Percentiles rank a stretch among this genome's conserved stretches.
Conservation (phyloP, 148 eudicot genomes). For the Mesembryanthemum crystallinum region DNA sequence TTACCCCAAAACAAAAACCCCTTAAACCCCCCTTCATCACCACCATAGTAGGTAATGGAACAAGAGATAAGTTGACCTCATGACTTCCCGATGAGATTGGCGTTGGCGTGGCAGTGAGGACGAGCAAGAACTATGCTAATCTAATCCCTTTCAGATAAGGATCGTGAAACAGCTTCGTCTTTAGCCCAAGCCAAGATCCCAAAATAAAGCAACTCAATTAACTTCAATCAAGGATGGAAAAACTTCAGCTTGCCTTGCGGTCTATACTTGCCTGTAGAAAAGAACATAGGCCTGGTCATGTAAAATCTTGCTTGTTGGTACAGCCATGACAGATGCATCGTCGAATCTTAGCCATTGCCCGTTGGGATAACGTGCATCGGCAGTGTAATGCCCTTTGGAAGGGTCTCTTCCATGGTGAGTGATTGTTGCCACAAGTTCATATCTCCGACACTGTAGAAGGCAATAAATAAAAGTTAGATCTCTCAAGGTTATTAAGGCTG, state of each 20-base stretch:
- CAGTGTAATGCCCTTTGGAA: constrained; percentile 93
- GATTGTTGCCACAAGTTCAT: constrained; percentile 83
- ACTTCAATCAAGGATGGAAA: neutral
- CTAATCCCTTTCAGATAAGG: constrained; percentile 13
- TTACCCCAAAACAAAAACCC: neutral
- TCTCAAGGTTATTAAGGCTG: neutral
- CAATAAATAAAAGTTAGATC: neutral
- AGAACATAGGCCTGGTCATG: constrained; percentile 94
- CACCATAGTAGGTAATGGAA: neutral
- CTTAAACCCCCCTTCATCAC: neutral
- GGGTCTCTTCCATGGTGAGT: constrained; percentile 96
- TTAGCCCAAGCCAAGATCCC: constrained; percentile 2
- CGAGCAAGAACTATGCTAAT: constrained; percentile 8
- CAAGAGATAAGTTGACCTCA: constrained; percentile 10
- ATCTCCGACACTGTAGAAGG: constrained; percentile 60
- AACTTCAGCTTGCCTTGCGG: neutral
- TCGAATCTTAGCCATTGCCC: constrained; percentile 90
- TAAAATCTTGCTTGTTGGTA: constrained; percentile 64
- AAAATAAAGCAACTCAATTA: neutral
- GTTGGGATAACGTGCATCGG: constrained; percentile 68
- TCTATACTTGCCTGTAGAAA: constrained; percentile 75
- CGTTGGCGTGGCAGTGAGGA: constrained; percentile 7
- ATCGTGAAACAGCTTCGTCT: constrained; percentile 9
- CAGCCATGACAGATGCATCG: constrained; percentile 69
- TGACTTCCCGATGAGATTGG: neutral